Conservation (phyloP, 768 basidiomycete genomes). For the Rhizopogon roseolus region DNA sequence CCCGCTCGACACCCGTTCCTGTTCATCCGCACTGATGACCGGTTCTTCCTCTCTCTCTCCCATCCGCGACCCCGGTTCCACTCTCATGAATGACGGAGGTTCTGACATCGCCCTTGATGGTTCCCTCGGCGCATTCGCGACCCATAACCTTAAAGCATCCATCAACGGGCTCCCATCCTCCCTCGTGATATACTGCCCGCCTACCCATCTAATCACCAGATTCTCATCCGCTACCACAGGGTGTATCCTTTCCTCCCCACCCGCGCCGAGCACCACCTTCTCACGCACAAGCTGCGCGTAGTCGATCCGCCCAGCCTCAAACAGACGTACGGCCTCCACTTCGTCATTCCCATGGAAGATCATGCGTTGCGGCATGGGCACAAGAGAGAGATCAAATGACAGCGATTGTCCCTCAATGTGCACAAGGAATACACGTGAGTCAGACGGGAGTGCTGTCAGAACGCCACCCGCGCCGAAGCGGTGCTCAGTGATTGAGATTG, state of each 20-base stretch:
- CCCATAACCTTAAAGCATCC: slow-evolving; percentile 65
- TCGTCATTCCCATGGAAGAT: slow-evolving; percentile 36
- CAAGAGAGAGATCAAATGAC: slow-evolving; percentile 72
- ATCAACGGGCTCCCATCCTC: slow-evolving; percentile 71
- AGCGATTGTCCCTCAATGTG: slow-evolving; percentile 54
- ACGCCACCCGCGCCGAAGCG: slow-evolving; percentile 48
- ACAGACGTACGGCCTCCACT: slow-evolving; percentile 49
- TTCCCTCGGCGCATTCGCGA: slow-evolving; percentile 9
- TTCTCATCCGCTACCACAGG: slow-evolving; percentile 53
- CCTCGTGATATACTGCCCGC: slow-evolving; percentile 73
- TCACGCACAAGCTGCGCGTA: slow-evolving; percentile 66
- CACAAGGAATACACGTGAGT: slow-evolving; percentile 61
- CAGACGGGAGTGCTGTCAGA: slow-evolving; percentile 53
- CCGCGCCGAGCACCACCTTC: slow-evolving; percentile 19
- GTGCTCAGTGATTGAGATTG: background rate
- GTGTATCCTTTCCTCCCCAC: background rate
- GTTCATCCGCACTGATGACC: slow-evolving; percentile 1
- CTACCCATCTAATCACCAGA: slow-evolving; percentile 73
- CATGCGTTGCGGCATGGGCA: slow-evolving; percentile 26
- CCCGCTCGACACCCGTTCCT: slow-evolving; percentile 19
- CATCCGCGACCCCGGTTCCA: slow-evolving; percentile 16
- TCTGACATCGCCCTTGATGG: slow-evolving; percentile 6
- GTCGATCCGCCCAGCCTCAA: slow-evolving; percentile 59
- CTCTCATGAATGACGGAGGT: slow-evolving; percentile 20
- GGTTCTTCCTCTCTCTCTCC: slow-evolving; percentile 25